These are phyloP conservation scores for Allomyces macrogynus DNA, from an alignment of 192 early-diverging fungal species.

Conservation along the genomic window DNA sequence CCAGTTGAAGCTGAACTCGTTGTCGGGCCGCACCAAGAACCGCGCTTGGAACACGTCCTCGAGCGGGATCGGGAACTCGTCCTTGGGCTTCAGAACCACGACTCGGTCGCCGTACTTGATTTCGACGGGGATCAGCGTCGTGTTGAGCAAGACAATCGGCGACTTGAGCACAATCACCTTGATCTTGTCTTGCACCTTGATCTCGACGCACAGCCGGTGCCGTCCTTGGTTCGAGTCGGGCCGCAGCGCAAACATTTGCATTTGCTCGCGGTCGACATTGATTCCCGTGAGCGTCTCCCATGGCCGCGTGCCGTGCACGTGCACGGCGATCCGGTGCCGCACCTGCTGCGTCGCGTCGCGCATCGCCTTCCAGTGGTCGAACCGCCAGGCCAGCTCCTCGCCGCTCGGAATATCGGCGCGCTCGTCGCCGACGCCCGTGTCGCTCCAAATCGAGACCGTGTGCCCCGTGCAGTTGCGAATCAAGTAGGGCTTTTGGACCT, in stretches of 20 bases:
- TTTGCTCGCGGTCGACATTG: constrained; percentile 73
- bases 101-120: neutral
- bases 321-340: constrained; percentile 64
- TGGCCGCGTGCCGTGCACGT: constrained; percentile 47
- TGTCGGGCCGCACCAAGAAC: neutral
- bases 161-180: constrained; percentile 87
- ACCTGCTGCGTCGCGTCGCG: constrained; percentile 46
- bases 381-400: constrained; percentile 71
- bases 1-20: neutral
- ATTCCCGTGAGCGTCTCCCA: constrained; percentile 88
- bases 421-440: constrained; percentile 32
- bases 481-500: constrained; percentile 50
- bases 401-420: constrained; percentile 49
- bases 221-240: constrained; percentile 57
- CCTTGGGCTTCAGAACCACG: neutral
- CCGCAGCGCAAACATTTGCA: constrained; percentile 53
- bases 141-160: constrained; percentile 60
- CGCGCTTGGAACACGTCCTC: neutral
- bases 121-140: constrained; percentile 32
- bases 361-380: constrained; percentile 85
- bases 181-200: constrained; percentile 63
- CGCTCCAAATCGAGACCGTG: constrained; percentile 71
- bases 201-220: constrained; percentile 72
- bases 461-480: constrained; percentile 83
- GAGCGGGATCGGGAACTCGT: neutral